Evolutionary conservation across 805 yeast genomes (phyloP).

Genomic region (Tetrapisispora taiwanensis): DNA sequence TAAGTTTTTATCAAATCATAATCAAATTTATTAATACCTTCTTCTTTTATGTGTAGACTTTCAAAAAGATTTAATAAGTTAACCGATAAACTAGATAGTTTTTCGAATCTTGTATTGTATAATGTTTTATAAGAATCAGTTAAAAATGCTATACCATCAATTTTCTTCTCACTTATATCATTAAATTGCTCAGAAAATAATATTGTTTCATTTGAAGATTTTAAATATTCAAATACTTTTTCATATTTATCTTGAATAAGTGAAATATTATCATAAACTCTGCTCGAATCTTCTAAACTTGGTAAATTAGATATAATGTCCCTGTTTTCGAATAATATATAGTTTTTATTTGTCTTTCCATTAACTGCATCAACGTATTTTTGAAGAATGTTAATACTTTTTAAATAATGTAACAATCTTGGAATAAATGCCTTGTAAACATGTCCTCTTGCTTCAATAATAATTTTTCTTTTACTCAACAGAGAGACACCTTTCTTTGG

Average conservation of each 20-base stretch:
- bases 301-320: conserved; percentile 14
- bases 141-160: background rate
- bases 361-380: conserved; percentile 9
- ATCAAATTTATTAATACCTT: conserved; percentile 10
- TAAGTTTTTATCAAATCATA: background rate
- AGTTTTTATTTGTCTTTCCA: conserved; percentile 1
- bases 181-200: conserved; percentile 14
- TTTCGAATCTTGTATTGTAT: background rate
- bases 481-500: conserved; percentile 30
- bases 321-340: background rate
- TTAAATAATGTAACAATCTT: conserved; percentile 19
- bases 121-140: background rate
- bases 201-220: conserved; percentile 14
- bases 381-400: conserved; percentile 13
- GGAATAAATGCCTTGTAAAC: conserved; percentile 28
- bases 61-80: background rate
- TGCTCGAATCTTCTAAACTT: conserved; percentile 4
- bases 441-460: conserved; percentile 25
- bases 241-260: conserved; percentile 5
- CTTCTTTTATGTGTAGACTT: background rate
- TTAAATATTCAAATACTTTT: conserved; percentile 10
- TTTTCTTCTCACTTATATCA: conserved; percentile 11
- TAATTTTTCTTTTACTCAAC: conserved; percentile 26
- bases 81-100: background rate
- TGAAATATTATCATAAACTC: conserved; percentile 3